Percentiles rank a stretch among this genome's conserved stretches.
Conservation (phyloP, 2,329 filamentous ascomycete genomes). For the Macroventuria anomochaeta region DNA sequence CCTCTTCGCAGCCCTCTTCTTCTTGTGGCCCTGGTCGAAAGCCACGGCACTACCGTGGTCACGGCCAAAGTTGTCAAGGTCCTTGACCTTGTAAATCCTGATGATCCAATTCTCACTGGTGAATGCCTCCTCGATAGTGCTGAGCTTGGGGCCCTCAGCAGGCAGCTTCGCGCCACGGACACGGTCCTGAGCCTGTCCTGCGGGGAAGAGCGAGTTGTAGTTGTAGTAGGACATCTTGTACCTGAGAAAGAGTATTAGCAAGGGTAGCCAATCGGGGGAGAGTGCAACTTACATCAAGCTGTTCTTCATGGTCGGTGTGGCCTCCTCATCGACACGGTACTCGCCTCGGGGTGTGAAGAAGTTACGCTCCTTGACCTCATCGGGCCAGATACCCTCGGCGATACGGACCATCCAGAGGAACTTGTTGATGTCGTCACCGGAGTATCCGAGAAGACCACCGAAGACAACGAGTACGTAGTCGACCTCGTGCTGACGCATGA, state of each 20-base stretch:
- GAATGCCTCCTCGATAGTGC: slow-evolving; percentile 93
- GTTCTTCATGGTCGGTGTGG: slow-evolving; percentile 97
- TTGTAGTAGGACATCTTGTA: slow-evolving; percentile 99
- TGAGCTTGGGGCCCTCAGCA: slow-evolving; percentile 82
- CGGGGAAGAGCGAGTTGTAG: slow-evolving; percentile 88
- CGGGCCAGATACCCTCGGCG: slow-evolving; percentile 99
- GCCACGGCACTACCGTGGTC: slow-evolving; percentile 75
- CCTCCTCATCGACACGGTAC: slow-evolving; percentile 91
- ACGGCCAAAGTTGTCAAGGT: slow-evolving; percentile 92
- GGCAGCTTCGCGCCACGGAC: slow-evolving; percentile 83
- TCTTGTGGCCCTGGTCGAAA: slow-evolving; percentile 82
- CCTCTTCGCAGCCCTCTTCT: slow-evolving; percentile 77
- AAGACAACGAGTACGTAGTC: slow-evolving; percentile 99
- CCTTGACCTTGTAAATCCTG: slow-evolving; percentile 99
- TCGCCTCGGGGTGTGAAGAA: slow-evolving; percentile 95
- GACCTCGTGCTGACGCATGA: slow-evolving; percentile 97
- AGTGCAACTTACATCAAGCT: slow-evolving; percentile 83
- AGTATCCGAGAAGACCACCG: slow-evolving; percentile 93
- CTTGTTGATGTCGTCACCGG: slow-evolving; percentile 99
- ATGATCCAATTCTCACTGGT: slow-evolving; percentile 99
- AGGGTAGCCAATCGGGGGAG: slow-evolving; percentile 22
- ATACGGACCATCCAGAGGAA: slow-evolving; percentile 99
- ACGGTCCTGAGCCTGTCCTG: slow-evolving; percentile 87
- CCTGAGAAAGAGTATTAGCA: slow-evolving; percentile 59
- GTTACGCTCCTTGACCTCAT: slow-evolving; percentile 95